Conservation (phyloP, 2,329 filamentous ascomycete genomes). For the Lasiodiplodia theobromae region DNA sequence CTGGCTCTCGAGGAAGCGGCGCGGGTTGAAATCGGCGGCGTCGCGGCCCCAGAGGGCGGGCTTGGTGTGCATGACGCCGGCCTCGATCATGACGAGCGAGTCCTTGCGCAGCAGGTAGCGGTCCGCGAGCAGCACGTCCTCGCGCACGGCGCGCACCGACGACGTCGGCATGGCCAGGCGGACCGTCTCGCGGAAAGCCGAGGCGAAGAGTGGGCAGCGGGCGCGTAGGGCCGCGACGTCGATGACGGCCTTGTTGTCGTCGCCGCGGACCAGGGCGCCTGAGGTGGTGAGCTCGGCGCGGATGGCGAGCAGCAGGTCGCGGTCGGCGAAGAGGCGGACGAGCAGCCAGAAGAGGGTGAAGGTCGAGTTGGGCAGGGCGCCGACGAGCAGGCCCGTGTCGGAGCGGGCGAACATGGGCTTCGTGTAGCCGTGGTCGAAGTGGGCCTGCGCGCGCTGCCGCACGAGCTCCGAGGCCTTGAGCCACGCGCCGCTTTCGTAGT, state of each 20-base stretch:
- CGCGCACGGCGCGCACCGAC: slow-evolving; percentile 50
- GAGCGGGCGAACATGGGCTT: slow-evolving; percentile 34
- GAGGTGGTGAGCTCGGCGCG: slow-evolving; percentile 52
- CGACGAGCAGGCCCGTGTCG: slow-evolving; percentile 43
- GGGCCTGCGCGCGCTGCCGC: slow-evolving; percentile 35
- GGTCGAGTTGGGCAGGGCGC: slow-evolving; percentile 51
- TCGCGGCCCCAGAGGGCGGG: slow-evolving; percentile 55
- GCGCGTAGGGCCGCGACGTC: slow-evolving; percentile 49
- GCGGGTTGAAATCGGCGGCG: slow-evolving; percentile 50
- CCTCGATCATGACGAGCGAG: slow-evolving; percentile 54
- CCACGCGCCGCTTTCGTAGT: slow-evolving; percentile 37
- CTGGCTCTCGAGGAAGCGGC: slow-evolving; percentile 14
- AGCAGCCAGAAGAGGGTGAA: slow-evolving; percentile 56
- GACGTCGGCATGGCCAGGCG: slow-evolving; percentile 50
- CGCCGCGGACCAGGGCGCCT: slow-evolving; percentile 35
- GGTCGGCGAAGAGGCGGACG: slow-evolving; percentile 52
- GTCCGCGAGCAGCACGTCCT: slow-evolving; percentile 57
- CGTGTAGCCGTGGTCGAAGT: slow-evolving; percentile 35
- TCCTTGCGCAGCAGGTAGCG: slow-evolving; percentile 57
- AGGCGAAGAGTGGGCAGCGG: slow-evolving; percentile 53
- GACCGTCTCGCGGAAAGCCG: slow-evolving; percentile 55
- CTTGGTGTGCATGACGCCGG: slow-evolving; percentile 53
- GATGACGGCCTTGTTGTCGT: slow-evolving; percentile 36
- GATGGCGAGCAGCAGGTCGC: slow-evolving; percentile 47
- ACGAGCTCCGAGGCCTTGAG: slow-evolving; percentile 38